Percentiles rank a stretch among this genome's conserved stretches.
Evolutionary conservation across 768 basidiomycete genomes (phyloP).

Genomic region (Lactarius hengduanensis): DNA sequence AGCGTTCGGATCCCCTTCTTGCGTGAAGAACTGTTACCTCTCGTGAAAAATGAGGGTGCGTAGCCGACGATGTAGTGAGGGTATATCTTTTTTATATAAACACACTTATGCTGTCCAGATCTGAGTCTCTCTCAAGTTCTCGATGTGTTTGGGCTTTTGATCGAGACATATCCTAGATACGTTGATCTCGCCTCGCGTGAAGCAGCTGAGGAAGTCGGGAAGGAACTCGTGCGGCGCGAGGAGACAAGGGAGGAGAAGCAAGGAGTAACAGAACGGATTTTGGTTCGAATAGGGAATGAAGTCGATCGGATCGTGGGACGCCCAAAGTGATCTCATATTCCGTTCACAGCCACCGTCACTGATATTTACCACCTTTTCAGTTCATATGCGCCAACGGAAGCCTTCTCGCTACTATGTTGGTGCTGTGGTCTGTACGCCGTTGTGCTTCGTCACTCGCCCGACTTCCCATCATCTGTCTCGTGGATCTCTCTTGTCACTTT

Average conservation of each 20-base stretch:
- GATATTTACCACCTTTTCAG: slow-evolving; percentile 19
- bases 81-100: slow-evolving; percentile 3
- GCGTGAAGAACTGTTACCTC: slow-evolving; percentile 55
- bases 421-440: slow-evolving; percentile 58
- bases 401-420: slow-evolving; percentile 75
- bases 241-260: slow-evolving; percentile 51
- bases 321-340: slow-evolving; percentile 49
- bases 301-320: slow-evolving; percentile 55
- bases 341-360: not conserved
- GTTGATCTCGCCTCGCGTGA: slow-evolving; percentile 66
- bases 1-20: slow-evolving; percentile 58
- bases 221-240: slow-evolving; percentile 63
- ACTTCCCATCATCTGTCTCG: slow-evolving; percentile 46
- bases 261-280: slow-evolving; percentile 65
- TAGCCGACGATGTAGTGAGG: slow-evolving; percentile 19
- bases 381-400: slow-evolving; percentile 50
- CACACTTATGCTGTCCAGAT: slow-evolving; percentile 42
- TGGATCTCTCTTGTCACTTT: slow-evolving; percentile 55
- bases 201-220: slow-evolving; percentile 66
- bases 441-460: slow-evolving; percentile 45
- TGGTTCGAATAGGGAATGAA: slow-evolving; percentile 76
- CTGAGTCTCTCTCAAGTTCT: slow-evolving; percentile 56
- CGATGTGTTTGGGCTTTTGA: slow-evolving; percentile 73
- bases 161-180: slow-evolving; percentile 77
- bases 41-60: slow-evolving; percentile 59